Conservation (phyloP, 352 stramenopile species). For the Globisporangium cystogenes region DNA sequence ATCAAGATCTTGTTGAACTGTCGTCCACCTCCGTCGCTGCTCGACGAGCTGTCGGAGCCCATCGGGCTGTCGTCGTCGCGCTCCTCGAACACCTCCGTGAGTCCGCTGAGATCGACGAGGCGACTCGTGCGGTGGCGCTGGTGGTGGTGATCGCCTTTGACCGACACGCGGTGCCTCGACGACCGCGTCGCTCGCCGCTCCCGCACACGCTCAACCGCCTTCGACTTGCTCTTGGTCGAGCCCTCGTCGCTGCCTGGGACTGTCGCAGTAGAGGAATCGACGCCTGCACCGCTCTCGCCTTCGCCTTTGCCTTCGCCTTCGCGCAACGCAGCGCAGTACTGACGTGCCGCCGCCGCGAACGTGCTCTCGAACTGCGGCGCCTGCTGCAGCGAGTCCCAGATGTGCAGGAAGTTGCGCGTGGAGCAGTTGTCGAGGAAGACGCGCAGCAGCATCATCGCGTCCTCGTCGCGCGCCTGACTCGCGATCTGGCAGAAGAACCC, state of each 20-base stretch:
- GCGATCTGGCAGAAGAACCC: conserved; percentile 70
- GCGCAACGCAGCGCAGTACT: conserved; percentile 12
- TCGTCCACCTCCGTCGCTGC: conserved; percentile 13
- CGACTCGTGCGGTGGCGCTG: conserved; percentile 13
- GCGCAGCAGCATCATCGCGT: conserved; percentile 28
- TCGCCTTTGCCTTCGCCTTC: not conserved
- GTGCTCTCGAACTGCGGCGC: conserved; percentile 40
- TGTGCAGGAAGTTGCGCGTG: conserved; percentile 29
- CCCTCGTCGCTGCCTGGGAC: not conserved
- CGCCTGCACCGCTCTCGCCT: not conserved
- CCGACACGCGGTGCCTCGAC: conserved; percentile 3
- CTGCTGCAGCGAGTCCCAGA: conserved; percentile 47
- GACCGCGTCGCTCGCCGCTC: conserved; percentile 1
- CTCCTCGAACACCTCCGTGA: conserved; percentile 50
- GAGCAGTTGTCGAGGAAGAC: conserved; percentile 27
- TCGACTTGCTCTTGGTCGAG: not conserved
- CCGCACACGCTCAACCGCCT: not conserved
- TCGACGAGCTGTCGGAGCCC: not conserved
- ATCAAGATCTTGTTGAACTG: conserved; percentile 32
- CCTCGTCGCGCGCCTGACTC: conserved; percentile 43
- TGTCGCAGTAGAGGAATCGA: not conserved
- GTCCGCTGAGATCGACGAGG: conserved; percentile 42
- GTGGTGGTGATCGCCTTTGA: not conserved
- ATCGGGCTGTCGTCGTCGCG: conserved; percentile 14
- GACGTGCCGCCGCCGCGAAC: conserved; percentile 20